Conservation (phyloP, 75 land plant genomes). For the Selaginella moellendorffii region DNA sequence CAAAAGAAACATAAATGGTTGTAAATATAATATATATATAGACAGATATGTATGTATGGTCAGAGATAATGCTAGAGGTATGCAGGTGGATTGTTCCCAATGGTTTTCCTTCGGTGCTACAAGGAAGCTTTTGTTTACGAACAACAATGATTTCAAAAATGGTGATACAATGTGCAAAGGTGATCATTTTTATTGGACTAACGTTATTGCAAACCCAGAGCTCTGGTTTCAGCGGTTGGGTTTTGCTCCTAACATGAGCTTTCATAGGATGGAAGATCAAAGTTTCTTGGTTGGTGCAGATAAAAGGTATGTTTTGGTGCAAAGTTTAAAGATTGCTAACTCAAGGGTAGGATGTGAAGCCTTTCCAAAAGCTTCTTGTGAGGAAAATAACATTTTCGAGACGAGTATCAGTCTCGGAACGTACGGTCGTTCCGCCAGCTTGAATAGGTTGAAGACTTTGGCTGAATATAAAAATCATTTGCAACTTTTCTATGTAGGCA, state of each 20-base stretch:
- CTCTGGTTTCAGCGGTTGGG: conserved; percentile 73
- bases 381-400: conserved; percentile 46
- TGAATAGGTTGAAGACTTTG: conserved; percentile 33
- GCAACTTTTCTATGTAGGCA: conserved; percentile 20
- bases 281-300: conserved; percentile 36
- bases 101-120: conserved; percentile 35
- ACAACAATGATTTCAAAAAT: conserved; percentile 81
- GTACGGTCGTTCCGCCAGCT: conserved; percentile 67
- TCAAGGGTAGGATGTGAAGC: conserved; percentile 49
- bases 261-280: conserved; percentile 49
- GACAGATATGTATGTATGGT: no score
- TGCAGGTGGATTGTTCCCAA: not conserved
- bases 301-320: conserved; percentile 33
- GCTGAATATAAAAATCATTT: not conserved
- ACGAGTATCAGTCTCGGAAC: conserved; percentile 50
- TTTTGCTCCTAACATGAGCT: conserved; percentile 54
- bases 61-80: conserved; percentile 88
- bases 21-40: no score
- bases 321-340: no score
- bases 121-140: conserved; percentile 70
- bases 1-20: no score
- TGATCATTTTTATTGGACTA: no score
- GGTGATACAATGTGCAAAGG: conserved; percentile 75
- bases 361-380: conserved; percentile 64
- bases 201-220: no score